Evolutionary conservation across 257 asterid species (phyloP).

Genomic region (Perilla frutescens): DNA sequence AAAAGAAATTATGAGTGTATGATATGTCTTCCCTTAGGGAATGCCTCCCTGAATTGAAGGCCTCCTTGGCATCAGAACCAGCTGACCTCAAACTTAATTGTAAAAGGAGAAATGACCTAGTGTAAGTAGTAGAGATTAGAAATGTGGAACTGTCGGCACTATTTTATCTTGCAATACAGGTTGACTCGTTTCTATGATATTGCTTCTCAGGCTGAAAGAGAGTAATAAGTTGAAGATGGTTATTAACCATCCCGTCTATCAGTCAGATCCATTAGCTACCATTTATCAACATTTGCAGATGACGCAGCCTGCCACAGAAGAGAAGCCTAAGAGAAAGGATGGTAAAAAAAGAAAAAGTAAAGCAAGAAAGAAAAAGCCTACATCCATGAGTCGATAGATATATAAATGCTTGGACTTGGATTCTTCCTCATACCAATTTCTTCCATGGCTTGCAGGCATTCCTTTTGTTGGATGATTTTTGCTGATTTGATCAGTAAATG

Average conservation of each 20-base stretch:
- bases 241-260: slow-evolving; percentile 60
- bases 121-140: slow-evolving; percentile 52
- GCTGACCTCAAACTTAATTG: slow-evolving; percentile 61
- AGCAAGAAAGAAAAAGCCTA: slow-evolving; percentile 54
- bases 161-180: slow-evolving; percentile 10
- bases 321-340: slow-evolving; percentile 58
- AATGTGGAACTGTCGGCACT: neutral
- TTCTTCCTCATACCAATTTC: neutral
- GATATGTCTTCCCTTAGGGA: slow-evolving; percentile 72
- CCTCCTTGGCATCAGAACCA: slow-evolving; percentile 45
- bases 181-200: slow-evolving; percentile 22
- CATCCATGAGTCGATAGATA: slow-evolving; percentile 62
- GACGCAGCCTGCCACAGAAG: slow-evolving; percentile 65
- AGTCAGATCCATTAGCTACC: slow-evolving; percentile 72
- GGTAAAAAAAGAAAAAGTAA: slow-evolving; percentile 49
- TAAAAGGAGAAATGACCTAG: slow-evolving; percentile 63
- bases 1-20: slow-evolving; percentile 71
- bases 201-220: slow-evolving; percentile 71
- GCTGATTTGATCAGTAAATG: neutral
- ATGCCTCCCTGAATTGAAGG: slow-evolving; percentile 66
- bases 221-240: slow-evolving; percentile 62
- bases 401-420: slow-evolving; percentile 31
- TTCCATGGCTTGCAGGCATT: neutral
- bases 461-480: neutral
- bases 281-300: slow-evolving; percentile 71